Conservation (phyloP, 352 stramenopile genomes). For the Nothophytophthora sp. region DNA sequence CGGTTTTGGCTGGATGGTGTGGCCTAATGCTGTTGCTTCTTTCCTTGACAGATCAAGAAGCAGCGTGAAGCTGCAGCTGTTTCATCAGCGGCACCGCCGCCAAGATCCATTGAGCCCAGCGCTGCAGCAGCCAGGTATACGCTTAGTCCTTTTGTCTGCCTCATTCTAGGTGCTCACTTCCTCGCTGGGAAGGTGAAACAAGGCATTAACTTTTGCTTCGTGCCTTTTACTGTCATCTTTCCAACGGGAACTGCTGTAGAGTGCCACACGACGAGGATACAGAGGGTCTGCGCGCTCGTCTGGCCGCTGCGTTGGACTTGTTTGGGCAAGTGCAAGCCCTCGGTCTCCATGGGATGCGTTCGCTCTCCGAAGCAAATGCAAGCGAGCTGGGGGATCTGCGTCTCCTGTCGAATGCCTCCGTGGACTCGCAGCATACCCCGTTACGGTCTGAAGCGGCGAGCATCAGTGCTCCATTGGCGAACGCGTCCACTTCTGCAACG, state of each 20-base stretch:
- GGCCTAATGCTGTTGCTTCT: constrained; percentile 14
- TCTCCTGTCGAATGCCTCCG: constrained; percentile 20
- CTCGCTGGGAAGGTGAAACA: too few relatives aligned
- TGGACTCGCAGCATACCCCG: background rate
- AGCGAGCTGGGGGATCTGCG: constrained; percentile 22
- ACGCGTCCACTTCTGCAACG: constrained; percentile 9
- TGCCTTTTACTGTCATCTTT: background rate
- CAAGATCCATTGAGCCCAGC: background rate
- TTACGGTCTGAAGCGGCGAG: background rate
- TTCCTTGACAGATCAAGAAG: constrained; percentile 14
- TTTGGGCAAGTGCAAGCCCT: constrained; percentile 31
- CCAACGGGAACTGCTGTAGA: constrained; percentile 9
- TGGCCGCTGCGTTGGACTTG: constrained; percentile 22
- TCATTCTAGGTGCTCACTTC: too few relatives aligned
- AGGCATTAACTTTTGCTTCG: background rate
- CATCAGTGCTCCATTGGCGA: constrained; percentile 7
- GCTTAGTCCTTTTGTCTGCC: too few relatives aligned
- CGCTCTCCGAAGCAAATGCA: constrained; percentile 11
- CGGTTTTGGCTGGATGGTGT: background rate
- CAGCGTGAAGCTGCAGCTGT: constrained; percentile 6
- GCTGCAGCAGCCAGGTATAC: background rate
- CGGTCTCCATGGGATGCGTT: constrained; percentile 13
- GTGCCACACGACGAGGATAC: constrained; percentile 12
- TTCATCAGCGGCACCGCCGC: background rate
- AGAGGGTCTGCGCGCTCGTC: constrained; percentile 11